Evolutionary conservation across 1,284 basidiomycete species (phyloP), one percentile per base, ranked within the genome.

Genomic region (Tilletia caries): DNA sequence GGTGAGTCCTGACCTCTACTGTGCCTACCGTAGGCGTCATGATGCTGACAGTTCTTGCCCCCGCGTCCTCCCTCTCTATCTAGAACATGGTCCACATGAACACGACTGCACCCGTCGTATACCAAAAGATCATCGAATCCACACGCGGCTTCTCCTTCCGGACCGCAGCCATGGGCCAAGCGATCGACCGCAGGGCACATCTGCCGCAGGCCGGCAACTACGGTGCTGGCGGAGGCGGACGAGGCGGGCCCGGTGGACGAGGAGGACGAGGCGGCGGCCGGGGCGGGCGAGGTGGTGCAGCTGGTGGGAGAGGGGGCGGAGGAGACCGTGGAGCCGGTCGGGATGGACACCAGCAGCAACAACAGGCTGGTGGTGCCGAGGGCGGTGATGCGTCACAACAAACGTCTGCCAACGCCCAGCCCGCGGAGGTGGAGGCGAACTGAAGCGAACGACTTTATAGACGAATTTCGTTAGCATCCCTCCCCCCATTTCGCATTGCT

Each of bases 31-130:
- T n/a, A n/a, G n/a, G n/a, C n/a, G n/a, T n/a, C n/a, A n/a, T n/a
- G n/a, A n/a, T n/a, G n/a, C n/a, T n/a, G n/a, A n/a, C n/a, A n/a
- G n/a, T n/a, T n/a, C n/a, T n/a, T n/a, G n/a, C n/a, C n/a, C n/a
- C n/a, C n/a, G n/a, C n/a, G n/a, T n/a, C n/a, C n/a, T n/a, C n/a
- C n/a, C n/a, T n/a, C n/a, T n/a, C n/a, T n/a, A n/a, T n/a, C n/a
- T n/a, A 71, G 92, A 95, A 97, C 83, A 91, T 95, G 81, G 95
- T 98, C 78, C 91, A 95, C 85, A 97, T 98, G 84, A 91, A 93
- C 84, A 89, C 93, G 44, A 91, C 93, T 15, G 89, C 92, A 70
- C 88, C 91, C 62, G 92, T 94, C 10, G 90, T 96, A 33, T 96
- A 96, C 84, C 95, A 97, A 82, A 89, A 91, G 10, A 91, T 98